Percentiles rank a stretch among this genome's conserved stretches.
Conservation (phyloP, 305 asterid genomes). For the Petunia hybrid region DNA sequence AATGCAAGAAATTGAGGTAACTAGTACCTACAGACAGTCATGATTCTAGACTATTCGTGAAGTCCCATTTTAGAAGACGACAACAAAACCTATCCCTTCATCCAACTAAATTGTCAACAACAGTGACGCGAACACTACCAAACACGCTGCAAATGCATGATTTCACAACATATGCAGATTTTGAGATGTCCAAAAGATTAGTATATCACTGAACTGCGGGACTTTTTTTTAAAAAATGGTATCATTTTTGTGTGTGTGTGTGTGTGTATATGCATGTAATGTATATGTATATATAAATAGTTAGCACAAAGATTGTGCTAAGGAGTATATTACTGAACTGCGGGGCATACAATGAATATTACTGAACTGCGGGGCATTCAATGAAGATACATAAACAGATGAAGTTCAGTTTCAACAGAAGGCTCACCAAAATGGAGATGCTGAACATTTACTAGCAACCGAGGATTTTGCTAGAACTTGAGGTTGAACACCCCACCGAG, state of each 20-base stretch:
- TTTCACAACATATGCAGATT: not conserved
- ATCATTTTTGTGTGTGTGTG: too few species aligned
- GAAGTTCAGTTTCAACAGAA: not conserved
- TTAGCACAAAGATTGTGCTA: too few species aligned
- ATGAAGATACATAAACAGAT: not conserved
- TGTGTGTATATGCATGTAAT: too few species aligned
- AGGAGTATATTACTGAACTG: too few species aligned
- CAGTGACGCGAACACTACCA: not conserved
- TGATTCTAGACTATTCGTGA: too few species aligned
- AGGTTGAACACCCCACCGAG: not conserved
- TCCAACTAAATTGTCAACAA: too few species aligned
- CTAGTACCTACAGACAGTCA: too few species aligned
- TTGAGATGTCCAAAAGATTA: not conserved
- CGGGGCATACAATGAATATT: too few species aligned
- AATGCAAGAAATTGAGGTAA: too few species aligned
- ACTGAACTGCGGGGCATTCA: not conserved
- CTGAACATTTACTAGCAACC: not conserved
- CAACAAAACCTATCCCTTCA: too few species aligned
- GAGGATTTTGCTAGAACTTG: not conserved
- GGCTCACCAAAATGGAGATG: not conserved
- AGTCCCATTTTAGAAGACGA: too few species aligned
- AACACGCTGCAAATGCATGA: not conserved
- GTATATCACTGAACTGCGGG: not conserved
- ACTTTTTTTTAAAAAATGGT: not conserved
- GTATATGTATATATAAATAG: too few species aligned